Base-by-base conservation (phyloP, 768 basidiomycete species). In the Tricholoma flavovirens region DNA sequence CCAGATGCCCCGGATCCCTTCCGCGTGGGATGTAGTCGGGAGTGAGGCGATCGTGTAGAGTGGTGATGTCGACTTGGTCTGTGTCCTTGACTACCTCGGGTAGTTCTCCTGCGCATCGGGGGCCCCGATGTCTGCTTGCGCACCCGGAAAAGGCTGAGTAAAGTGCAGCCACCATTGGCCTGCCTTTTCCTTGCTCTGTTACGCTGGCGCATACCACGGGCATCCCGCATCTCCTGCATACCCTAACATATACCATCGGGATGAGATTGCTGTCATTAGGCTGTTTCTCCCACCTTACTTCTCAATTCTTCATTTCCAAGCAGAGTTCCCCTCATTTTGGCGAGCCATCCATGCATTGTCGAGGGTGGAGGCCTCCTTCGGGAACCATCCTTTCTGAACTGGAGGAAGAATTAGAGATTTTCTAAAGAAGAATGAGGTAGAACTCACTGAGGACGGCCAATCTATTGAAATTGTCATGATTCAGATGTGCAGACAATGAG, bases 241-340 rank as follows among this genome's bases (percentile, higher is more conserved):
- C 88, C 88, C 74, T 82, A 60, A 7, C 54, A 56, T 33, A 56
- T 59, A 56, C 61, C 51, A 59, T 45, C 17, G n/a, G 36, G 15
- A 53, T 11, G 5, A 53, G 30, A 42, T 38, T 5, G 36, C 29
- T 30, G 46, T 30, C 9, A 8, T 30, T 49, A 49, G 9, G 26
- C 8, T 30, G 9, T 7, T n/a, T 26, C 26, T 6, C 26, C 46
- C 60, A 79, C 81, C 68, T 72, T 78, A 53, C 67, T 75, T 59
- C 87, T 77, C 48, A 86, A 70, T 17, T 60, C 63, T 64, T 88
- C 86, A 64, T 87, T 75, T 33, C 85, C 86, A 30, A 77, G 65
- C 30, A 89, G 73, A 11, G 87, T 88, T 22, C 87, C 88, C 58
- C 87, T 78, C 80, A 84, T 80, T 69, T 89, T 90, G n/a, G 83